A percentile compares a stretch with the other conserved stretches of the same genome.
Conservation (phyloP, 148 eudicot genomes). For the Chenopodium berlandieri region DNA sequence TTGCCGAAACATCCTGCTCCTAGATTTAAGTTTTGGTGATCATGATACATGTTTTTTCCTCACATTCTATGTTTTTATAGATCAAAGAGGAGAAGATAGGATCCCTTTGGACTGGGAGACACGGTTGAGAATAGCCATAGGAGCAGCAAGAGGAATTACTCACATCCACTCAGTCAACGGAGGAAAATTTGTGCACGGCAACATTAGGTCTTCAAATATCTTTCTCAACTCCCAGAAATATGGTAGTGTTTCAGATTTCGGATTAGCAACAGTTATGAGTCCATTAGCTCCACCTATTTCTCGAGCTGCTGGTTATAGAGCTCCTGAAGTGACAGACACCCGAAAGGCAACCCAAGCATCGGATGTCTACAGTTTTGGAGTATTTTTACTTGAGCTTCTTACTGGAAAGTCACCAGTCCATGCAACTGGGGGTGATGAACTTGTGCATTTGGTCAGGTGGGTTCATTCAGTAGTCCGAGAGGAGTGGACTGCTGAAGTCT, state of each 20-base stretch:
- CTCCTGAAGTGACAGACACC: conserved; percentile 81
- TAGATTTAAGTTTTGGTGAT: background rate
- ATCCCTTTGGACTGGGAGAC: conserved; percentile 80
- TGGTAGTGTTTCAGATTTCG: conserved; percentile 74
- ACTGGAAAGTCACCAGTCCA: conserved; percentile 78
- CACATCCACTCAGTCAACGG: conserved; percentile 54
- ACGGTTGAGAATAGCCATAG: conserved; percentile 60
- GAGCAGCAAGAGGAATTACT: conserved; percentile 79
- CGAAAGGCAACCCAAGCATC: conserved; percentile 69
- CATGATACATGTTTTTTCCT: background rate
- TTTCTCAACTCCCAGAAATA: conserved; percentile 58
- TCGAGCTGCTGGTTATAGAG: conserved; percentile 83
- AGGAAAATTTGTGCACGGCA: conserved; percentile 81
- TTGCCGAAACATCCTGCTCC: background rate
- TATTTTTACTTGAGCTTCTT: conserved; percentile 71
- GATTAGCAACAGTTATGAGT: conserved; percentile 67
- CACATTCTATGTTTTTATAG: conserved; percentile 33
- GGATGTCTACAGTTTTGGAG: conserved; percentile 90
- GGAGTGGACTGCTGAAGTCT: conserved; percentile 87
- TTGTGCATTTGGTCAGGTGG: conserved; percentile 71
- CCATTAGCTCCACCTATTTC: conserved; percentile 66
- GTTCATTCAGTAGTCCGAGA: conserved; percentile 80
- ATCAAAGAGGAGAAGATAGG: conserved; percentile 61
- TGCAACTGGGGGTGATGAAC: conserved; percentile 55
- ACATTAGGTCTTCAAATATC: conserved; percentile 76